A percentile compares a stretch with the other conserved stretches of the same genome.
Conservation (phyloP, 305 asterid genomes). For the Fraxinus velutina region DNA sequence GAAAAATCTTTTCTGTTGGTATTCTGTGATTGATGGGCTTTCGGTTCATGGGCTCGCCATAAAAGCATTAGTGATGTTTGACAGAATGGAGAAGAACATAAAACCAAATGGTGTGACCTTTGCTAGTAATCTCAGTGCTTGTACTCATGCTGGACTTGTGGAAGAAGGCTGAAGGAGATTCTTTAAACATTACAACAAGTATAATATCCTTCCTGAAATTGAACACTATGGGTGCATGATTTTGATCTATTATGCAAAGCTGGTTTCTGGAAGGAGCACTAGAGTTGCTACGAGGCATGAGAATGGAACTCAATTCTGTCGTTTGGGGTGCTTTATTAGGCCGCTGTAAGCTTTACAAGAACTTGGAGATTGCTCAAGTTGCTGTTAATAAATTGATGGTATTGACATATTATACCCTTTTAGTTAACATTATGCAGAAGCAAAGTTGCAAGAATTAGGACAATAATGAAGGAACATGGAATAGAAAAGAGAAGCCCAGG, state of each 20-base stretch:
- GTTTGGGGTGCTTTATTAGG: constrained; percentile 66
- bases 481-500: constrained; percentile 57
- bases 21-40: constrained; percentile 66
- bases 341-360: constrained; percentile 65
- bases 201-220: constrained; percentile 44
- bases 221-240: constrained; percentile 67
- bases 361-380: constrained; percentile 53
- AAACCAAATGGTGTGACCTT: constrained; percentile 61
- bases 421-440: constrained; percentile 42
- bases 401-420: constrained; percentile 45
- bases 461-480: constrained; percentile 48
- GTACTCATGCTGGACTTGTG: constrained; percentile 67
- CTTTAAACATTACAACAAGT: constrained; percentile 40
- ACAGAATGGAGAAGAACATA: constrained; percentile 48
- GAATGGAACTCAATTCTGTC: constrained; percentile 56
- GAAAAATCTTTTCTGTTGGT: constrained; percentile 67
- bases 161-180: constrained; percentile 50
- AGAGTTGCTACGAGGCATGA: constrained; percentile 46
- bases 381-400: constrained; percentile 44
- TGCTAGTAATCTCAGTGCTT: constrained; percentile 58
- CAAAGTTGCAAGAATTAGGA: constrained; percentile 46
- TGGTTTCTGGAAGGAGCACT: constrained; percentile 63
- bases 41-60: constrained; percentile 59
- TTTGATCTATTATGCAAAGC: constrained; percentile 51
- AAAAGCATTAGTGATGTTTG: constrained; percentile 52